Conservation (phyloP, 192 early-diverging fungal genomes). For the Umbelopsis sp. region DNA sequence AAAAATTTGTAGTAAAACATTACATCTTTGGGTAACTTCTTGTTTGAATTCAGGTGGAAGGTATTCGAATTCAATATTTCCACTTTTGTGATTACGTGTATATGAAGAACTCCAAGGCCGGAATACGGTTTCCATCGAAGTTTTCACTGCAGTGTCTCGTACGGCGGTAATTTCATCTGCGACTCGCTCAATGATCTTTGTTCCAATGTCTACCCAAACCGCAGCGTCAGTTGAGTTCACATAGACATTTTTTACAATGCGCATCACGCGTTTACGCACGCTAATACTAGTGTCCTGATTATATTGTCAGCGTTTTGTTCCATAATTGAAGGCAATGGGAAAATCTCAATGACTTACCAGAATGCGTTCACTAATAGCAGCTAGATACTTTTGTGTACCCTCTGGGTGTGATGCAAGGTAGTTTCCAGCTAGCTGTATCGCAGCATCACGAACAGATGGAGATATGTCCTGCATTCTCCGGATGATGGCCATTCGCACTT, state of each 20-base stretch:
- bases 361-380: slow-evolving; percentile 75
- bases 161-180: slow-evolving; percentile 63
- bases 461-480: slow-evolving; percentile 80
- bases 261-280: slow-evolving; percentile 87
- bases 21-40: slow-evolving; percentile 15
- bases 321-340: neutral
- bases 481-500: slow-evolving; percentile 71
- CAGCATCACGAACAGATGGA: slow-evolving; percentile 86
- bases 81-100: slow-evolving; percentile 8
- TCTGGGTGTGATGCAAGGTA: slow-evolving; percentile 68
- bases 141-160: slow-evolving; percentile 68
- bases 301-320: neutral
- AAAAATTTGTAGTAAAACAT: slow-evolving; percentile 16
- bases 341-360: slow-evolving; percentile 49
- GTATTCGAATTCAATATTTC: slow-evolving; percentile 17
- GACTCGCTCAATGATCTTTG: slow-evolving; percentile 69
- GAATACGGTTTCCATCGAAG: slow-evolving; percentile 75
- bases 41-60: slow-evolving; percentile 3
- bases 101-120: slow-evolving; percentile 37
- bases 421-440: slow-evolving; percentile 85
- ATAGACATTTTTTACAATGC: slow-evolving; percentile 78
- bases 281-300: slow-evolving; percentile 81
- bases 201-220: slow-evolving; percentile 66
- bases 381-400: slow-evolving; percentile 77
- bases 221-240: slow-evolving; percentile 41